Percentiles rank a stretch among this genome's conserved stretches.
Evolutionary conservation across 2,329 filamentous ascomycete genomes (phyloP).

Genomic region (Alternaria sp.): DNA sequence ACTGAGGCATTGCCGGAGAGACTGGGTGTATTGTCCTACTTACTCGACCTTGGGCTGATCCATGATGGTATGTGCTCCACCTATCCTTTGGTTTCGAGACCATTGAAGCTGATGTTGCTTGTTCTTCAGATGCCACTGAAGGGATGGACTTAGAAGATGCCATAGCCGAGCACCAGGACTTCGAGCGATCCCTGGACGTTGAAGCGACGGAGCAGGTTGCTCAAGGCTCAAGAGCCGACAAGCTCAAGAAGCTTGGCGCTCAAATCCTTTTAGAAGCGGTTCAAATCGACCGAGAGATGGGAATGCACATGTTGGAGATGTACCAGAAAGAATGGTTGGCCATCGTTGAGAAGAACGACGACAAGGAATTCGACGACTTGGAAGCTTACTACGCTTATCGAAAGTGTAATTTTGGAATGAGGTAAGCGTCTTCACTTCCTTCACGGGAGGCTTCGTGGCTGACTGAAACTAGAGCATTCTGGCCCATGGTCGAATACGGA

Average conservation of each 20-base stretch:
- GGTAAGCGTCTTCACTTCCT: too few relatives aligned
- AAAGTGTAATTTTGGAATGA: neutral
- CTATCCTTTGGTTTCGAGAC: too few relatives aligned
- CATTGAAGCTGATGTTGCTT: too few relatives aligned
- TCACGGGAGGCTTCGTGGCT: too few relatives aligned
- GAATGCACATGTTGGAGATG: neutral
- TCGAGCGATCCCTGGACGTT: neutral
- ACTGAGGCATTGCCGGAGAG: slow-evolving; percentile 2
- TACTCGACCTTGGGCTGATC: neutral
- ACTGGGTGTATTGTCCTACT: neutral
- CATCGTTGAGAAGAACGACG: neutral
- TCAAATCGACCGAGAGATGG: neutral
- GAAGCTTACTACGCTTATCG: too few relatives aligned
- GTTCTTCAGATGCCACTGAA: neutral
- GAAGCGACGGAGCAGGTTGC: neutral
- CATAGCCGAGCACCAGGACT: neutral
- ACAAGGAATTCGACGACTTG: neutral
- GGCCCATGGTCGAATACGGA: neutral
- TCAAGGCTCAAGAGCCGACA: neutral
- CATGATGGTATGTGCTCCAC: neutral
- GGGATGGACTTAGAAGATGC: neutral
- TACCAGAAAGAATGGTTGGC: neutral
- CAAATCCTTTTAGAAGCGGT: neutral
- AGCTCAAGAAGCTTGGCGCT: neutral
- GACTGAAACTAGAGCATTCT: neutral